Evolutionary conservation across 2,329 filamentous ascomycete genomes (phyloP).

Genomic region (Neobulgaria alba): DNA sequence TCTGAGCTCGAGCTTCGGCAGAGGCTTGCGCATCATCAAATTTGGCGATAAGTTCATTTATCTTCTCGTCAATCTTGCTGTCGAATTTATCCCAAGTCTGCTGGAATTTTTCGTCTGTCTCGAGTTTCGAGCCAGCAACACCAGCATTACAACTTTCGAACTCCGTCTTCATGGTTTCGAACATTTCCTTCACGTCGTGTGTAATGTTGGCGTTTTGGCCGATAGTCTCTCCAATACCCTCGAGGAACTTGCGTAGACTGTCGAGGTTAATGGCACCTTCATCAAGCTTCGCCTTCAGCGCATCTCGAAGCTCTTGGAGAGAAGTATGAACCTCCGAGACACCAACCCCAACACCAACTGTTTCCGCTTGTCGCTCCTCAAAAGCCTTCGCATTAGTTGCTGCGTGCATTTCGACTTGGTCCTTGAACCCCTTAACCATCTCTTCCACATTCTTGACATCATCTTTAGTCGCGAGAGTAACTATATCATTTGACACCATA

Average conservation of each 20-base stretch:
- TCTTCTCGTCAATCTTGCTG: slow-evolving; percentile 52
- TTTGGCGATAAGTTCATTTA: slow-evolving; percentile 73
- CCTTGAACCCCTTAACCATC: slow-evolving; percentile 65
- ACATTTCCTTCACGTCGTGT: slow-evolving; percentile 62
- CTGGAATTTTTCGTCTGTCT: slow-evolving; percentile 70
- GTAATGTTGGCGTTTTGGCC: slow-evolving; percentile 47
- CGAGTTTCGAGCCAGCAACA: slow-evolving; percentile 73
- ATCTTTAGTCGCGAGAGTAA: slow-evolving; percentile 64
- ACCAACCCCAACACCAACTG: slow-evolving; percentile 66
- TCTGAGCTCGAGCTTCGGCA: slow-evolving; percentile 64
- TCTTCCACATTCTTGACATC: slow-evolving; percentile 63
- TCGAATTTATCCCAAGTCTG: slow-evolving; percentile 45
- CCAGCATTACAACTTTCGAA: slow-evolving; percentile 80
- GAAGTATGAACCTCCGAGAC: slow-evolving; percentile 71
- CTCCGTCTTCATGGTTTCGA: slow-evolving; percentile 69
- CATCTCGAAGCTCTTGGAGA: slow-evolving; percentile 68
- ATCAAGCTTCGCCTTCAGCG: slow-evolving; percentile 68
- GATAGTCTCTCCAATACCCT: slow-evolving; percentile 56
- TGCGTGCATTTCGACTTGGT: slow-evolving; percentile 57
- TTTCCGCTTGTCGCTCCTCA: slow-evolving; percentile 77
- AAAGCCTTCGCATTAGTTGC: slow-evolving; percentile 70
- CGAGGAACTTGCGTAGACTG: slow-evolving; percentile 60
- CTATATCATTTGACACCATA: slow-evolving; percentile 62
- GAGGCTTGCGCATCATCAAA: slow-evolving; percentile 77
- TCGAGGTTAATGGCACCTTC: slow-evolving; percentile 67